Percentiles rank a stretch among this genome's conserved stretches.
Conservation (phyloP, 148 eudicot species). For the Amaranthus palmeri region DNA sequence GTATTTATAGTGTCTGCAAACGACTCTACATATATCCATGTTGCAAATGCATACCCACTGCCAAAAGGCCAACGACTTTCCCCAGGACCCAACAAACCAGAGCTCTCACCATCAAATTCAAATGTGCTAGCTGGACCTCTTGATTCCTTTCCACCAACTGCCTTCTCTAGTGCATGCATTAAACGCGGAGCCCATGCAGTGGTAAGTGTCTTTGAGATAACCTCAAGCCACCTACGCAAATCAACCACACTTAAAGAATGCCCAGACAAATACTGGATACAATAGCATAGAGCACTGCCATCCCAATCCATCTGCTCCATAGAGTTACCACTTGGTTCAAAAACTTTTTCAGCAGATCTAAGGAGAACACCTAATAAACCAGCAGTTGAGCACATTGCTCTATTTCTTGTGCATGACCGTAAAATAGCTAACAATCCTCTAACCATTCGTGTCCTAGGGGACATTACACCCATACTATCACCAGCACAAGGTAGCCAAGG, state of each 20-base stretch:
- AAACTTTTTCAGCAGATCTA: constrained; percentile 76
- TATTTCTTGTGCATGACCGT: constrained; percentile 91
- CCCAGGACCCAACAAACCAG: constrained; percentile 97
- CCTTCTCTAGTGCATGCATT: constrained; percentile 82
- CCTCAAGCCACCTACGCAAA: constrained; percentile 78
- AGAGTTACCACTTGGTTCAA: constrained; percentile 42
- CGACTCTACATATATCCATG: constrained; percentile 95
- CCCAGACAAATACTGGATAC: constrained; percentile 90
- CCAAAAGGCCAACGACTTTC: constrained; percentile 95
- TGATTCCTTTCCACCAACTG: constrained; percentile 87
- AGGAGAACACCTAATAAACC: constrained; percentile 84
- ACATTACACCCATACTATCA: constrained; percentile 64
- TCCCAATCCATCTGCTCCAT: constrained; percentile 64
- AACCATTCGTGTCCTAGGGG: constrained; percentile 94
- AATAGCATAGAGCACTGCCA: constrained; percentile 82
- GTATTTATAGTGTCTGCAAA: constrained; percentile 94
- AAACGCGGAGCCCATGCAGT: constrained; percentile 75
- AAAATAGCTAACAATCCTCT: constrained; percentile 91
- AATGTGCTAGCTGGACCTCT: constrained; percentile 88
- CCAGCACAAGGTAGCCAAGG: constrained; percentile 84
- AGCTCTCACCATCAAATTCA: constrained; percentile 99
- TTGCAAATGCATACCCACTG: constrained; percentile 94
- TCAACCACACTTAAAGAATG: constrained; percentile 81
- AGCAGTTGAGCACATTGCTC: constrained; percentile 96
- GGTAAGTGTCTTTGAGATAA: constrained; percentile 51